Evolutionary conservation across 495 filamentous ascomycete species (phyloP).

Genomic region (Oleoguttula mirabilis): DNA sequence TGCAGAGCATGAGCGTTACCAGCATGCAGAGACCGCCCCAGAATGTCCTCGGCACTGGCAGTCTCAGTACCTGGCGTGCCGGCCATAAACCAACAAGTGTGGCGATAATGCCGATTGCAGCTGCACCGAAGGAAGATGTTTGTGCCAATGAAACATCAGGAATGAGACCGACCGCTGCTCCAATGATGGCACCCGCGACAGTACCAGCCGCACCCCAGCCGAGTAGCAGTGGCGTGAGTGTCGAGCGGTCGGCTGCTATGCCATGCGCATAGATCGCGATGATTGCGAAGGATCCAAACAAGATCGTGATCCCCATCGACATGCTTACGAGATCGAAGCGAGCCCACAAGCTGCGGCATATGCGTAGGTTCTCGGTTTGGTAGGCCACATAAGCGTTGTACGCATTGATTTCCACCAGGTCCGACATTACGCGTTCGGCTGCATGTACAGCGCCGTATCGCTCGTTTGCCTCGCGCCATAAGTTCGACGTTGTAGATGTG

Average conservation of each 20-base stretch:
- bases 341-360: constrained; percentile 83
- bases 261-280: constrained; percentile 61
- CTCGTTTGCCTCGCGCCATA: constrained; percentile 47
- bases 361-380: constrained; percentile 60
- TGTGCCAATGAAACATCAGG: constrained; percentile 20
- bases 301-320: constrained; percentile 59
- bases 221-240: constrained; percentile 40
- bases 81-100: constrained; percentile 45
- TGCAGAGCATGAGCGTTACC: constrained; percentile 68
- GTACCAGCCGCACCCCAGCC: constrained; percentile 27
- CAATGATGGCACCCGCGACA: constrained; percentile 21
- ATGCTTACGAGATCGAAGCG: constrained; percentile 79
- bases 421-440: neutral
- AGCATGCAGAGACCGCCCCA: constrained; percentile 80
- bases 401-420: constrained; percentile 18
- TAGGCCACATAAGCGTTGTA: constrained; percentile 58
- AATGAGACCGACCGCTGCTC: constrained; percentile 20
- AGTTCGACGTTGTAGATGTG: constrained; percentile 40
- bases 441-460: neutral
- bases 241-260: constrained; percentile 38
- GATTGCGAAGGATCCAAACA: constrained; percentile 51
- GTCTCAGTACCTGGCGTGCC: constrained; percentile 36
- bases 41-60: constrained; percentile 60
- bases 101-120: constrained; percentile 50
- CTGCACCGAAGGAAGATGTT: constrained; percentile 35